phyloP scores from a whole-genome alignment of 768 basidiomycete species.

The Hydnomerulius pinastri region DNA sequence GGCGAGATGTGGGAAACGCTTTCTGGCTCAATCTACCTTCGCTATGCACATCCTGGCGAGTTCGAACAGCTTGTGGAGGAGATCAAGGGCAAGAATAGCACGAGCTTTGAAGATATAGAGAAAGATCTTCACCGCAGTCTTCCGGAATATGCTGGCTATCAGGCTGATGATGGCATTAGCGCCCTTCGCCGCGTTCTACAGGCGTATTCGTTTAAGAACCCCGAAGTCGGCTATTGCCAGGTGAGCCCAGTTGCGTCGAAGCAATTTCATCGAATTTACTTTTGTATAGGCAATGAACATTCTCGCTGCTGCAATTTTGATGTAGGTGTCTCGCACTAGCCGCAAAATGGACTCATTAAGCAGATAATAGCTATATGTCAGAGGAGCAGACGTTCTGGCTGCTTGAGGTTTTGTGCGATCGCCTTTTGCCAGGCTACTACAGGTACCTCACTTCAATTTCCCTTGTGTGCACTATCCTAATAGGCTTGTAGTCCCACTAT shows the following conservation, averaged over 20 bases:
- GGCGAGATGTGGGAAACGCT: slow-evolving; percentile 99
- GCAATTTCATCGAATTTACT: slow-evolving; percentile 2
- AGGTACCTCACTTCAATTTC: slow-evolving; percentile 47
- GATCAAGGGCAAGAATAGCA: slow-evolving; percentile 75
- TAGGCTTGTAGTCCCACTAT: slow-evolving; percentile 77
- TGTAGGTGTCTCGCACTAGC: slow-evolving; percentile 48
- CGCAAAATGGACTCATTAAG: slow-evolving; percentile 7
- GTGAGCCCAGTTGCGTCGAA: slow-evolving; percentile 35
- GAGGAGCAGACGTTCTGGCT: slow-evolving; percentile 99
- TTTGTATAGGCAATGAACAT: slow-evolving; percentile 89
- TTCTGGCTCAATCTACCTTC: slow-evolving; percentile 90
- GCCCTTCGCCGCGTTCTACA: slow-evolving; percentile 88
- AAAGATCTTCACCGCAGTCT: slow-evolving; percentile 96
- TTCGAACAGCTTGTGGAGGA: slow-evolving; percentile 77
- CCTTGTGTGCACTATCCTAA: slow-evolving; percentile 5
- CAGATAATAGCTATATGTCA: slow-evolving; percentile 81
- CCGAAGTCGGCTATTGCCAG: slow-evolving; percentile 94
- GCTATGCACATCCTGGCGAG: slow-evolving; percentile 81
- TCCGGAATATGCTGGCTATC: slow-evolving; percentile 97
- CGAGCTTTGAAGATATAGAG: slow-evolving; percentile 97
- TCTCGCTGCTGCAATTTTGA: slow-evolving; percentile 90
- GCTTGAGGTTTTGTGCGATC: slow-evolving; percentile 90
- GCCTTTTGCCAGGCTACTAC: slow-evolving; percentile 96
- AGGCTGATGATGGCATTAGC: slow-evolving; percentile 82
- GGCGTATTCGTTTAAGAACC: slow-evolving; percentile 95